Base-by-base conservation (phyloP, 2,329 filamentous ascomycete genomes). In the Alternaria angustiovoidea region DNA sequence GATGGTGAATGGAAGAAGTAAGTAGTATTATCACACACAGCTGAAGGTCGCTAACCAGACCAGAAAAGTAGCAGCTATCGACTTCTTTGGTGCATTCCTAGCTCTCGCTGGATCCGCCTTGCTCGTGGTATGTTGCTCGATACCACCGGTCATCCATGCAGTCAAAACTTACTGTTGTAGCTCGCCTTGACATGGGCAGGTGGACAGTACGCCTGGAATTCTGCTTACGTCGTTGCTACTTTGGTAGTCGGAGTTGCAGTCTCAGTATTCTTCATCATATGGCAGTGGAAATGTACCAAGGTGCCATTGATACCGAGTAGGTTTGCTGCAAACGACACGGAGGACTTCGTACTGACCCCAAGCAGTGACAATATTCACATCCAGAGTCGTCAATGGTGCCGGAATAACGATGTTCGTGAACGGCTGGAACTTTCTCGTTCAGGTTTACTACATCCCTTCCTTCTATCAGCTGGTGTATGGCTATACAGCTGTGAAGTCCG, bases 391-490 rank as follows among this genome's bases (percentile, higher is more conserved):
- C 1, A 70, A 68, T 22, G 67, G 67, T 4, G 66, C 67, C 2
- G 20, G 44, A 24, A 26, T 67, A 34, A 73, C 71, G 65, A 86
- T 84, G 70, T 86, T 90, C 65, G 75, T 91, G 24, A 83, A 89
- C 24, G 87, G 88, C 6, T 81, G 85, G 39, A 83, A 85, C 2
- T 89, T 88, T 64, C 87, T 89, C 60, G 80, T 83, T 2, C 84
- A 84, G 56, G 73, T 89, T 1, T 89, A 88, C 73, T 89, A 87
- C 65, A 73, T 90, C 4, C 87, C 88, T 0, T 77, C 89, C 0
- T 90, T 88, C 72, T 85, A 86, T 42, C 87, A 89, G 64, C 87
- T 88, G 53, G 85, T 83, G 2, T 81, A 83, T 36, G 77, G 79
- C n/a, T 80, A 79, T 70, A 78, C 77, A 5, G 78, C 82, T 0